Percentiles rank a stretch among this genome's conserved stretches.
phyloP scores from a whole-genome alignment of 352 stramenopile species.

The Phytopythium oedochilum region DNA sequence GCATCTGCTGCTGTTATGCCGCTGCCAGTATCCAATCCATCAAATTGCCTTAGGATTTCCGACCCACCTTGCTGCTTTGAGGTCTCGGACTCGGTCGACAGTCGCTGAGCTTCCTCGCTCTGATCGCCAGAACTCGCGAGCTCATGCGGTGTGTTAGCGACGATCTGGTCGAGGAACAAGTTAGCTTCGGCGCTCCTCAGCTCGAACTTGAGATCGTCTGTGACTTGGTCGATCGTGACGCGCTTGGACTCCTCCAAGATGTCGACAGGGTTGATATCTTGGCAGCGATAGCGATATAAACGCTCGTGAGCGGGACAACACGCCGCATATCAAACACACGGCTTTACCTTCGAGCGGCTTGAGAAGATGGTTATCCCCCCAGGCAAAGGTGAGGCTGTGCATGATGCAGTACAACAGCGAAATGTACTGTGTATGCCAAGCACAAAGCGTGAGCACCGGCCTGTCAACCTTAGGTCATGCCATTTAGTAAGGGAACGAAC shows the following conservation, averaged over 20 bases:
- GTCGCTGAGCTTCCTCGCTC: not conserved
- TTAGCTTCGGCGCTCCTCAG: constrained; percentile 33
- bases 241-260: constrained; percentile 53
- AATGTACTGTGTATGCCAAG: constrained; percentile 52
- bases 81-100: no score
- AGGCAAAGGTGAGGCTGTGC: constrained; percentile 53
- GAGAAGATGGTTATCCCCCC: constrained; percentile 38
- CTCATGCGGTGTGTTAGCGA: constrained; percentile 4
- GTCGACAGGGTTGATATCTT: constrained; percentile 51
- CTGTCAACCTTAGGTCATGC: not conserved
- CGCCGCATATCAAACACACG: not conserved
- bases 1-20: not conserved
- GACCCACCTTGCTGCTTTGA: no score
- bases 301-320: not conserved
- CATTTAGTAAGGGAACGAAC: constrained; percentile 21
- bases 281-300: not conserved
- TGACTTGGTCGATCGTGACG: constrained; percentile 37
- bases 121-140: not conserved
- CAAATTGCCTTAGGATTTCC: not conserved
- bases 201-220: constrained; percentile 39
- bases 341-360: constrained; percentile 43
- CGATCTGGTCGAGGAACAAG: constrained; percentile 36
- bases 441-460: not conserved
- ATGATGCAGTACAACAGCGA: constrained; percentile 75
- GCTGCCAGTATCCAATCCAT: not conserved